These are phyloP conservation scores for Aspergillus sp. DNA, from an alignment of 2,329 filamentous ascomycete species.

Conservation along the genomic window DNA sequence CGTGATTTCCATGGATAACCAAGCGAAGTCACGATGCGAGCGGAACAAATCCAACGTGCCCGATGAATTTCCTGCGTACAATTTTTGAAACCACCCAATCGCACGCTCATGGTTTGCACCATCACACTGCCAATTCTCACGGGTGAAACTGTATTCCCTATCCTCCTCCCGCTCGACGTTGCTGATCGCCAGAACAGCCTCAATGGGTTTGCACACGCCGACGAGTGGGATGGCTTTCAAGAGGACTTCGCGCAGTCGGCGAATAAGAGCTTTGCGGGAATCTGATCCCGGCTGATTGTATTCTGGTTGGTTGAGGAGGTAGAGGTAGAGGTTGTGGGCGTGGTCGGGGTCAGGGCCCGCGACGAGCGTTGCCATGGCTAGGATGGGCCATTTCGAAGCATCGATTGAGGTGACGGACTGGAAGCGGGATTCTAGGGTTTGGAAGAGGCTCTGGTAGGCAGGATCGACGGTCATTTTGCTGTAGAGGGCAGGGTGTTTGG, in stretches of 20 bases:
- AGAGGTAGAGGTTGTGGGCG: constrained; percentile 49
- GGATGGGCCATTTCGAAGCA: constrained; percentile 27
- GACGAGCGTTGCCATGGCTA: constrained; percentile 39
- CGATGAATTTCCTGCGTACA: constrained; percentile 48
- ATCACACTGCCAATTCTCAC: constrained; percentile 54
- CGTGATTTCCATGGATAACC: constrained; percentile 66
- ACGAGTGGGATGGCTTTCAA: constrained; percentile 54
- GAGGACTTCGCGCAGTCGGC: constrained; percentile 48
- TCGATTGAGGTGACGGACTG: constrained; percentile 15
- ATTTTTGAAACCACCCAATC: constrained; percentile 49
- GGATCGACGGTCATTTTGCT: not conserved
- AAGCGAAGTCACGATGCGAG: constrained; percentile 50
- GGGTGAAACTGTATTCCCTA: constrained; percentile 49
- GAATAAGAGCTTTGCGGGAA: constrained; percentile 28
- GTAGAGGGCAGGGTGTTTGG: too few relatives aligned
- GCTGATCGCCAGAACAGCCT: constrained; percentile 52
- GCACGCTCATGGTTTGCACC: constrained; percentile 49
- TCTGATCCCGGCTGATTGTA: constrained; percentile 17
- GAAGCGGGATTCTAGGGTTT: constrained; percentile 23
- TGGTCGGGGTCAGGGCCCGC: constrained; percentile 48
- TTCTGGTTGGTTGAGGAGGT: constrained; percentile 48
- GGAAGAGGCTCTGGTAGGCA: constrained; percentile 19
- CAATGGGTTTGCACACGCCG: constrained; percentile 58
- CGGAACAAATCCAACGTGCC: constrained; percentile 26
- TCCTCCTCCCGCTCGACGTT: constrained; percentile 50